Base-by-base conservation (phyloP, 768 basidiomycete species). In the Jaapia argillacea region DNA sequence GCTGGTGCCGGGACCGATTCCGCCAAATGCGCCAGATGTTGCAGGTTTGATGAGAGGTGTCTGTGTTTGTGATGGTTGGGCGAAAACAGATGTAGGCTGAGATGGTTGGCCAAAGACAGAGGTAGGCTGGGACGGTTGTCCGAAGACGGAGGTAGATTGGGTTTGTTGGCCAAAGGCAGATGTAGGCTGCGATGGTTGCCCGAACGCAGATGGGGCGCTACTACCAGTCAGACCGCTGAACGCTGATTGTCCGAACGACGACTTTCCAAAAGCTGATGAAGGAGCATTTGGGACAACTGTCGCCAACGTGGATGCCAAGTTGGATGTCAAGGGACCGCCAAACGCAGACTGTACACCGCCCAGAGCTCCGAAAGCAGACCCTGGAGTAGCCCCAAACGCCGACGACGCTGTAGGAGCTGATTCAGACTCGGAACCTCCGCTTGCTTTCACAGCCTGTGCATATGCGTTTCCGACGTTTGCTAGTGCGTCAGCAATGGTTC, bases 391-490 rank as follows among this genome's bases (percentile, higher is more conserved):
- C n/a, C n/a, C n/a, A n/a, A n/a, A n/a, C n/a, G n/a, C n/a, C n/a
- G n/a, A n/a, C n/a, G n/a, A n/a, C n/a, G n/a, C n/a, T n/a, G n/a
- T n/a, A n/a, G n/a, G n/a, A n/a, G n/a, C n/a, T n/a, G 28, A 27
- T 4, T 50, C 51, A 13, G 48, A 53, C 7, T 50, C 48, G 2
- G 52, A 47, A 12, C 33, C 43, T 13, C 43, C 35, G 21, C 6
- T 6, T 12, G 24, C 18, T 16, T 26, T 28, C 6, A 60, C 44
- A 1, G 81, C 79, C 51, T 74, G 70, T 12, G 79, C 69, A 43
- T 69, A 76, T 0, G 71, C 63, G 50, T 75, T 68, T 41, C 55
- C 52, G 12, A 71, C 42, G 48, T 82, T 81, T 27, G 55, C 55
- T 12, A 69, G 64, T 2, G 55, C 57, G 4, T 42, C 45, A 7